Evolutionary conservation across 306 rosid species (phyloP).

Genomic region (Castanea mollissima): DNA sequence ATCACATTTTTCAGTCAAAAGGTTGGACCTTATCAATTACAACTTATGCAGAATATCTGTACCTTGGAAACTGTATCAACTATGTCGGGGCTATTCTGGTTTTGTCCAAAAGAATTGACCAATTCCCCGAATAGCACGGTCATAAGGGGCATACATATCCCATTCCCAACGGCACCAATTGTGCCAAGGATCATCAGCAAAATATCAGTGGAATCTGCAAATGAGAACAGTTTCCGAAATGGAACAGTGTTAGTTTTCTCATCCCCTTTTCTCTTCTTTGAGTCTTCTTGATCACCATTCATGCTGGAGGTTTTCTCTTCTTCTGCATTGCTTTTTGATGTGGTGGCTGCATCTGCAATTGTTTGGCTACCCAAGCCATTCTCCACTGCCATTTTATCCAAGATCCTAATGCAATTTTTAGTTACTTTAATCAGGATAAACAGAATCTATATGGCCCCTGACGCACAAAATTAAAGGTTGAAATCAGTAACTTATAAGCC

Average conservation of each 20-base stretch:
- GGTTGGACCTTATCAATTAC: not conserved
- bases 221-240: conserved; percentile 63
- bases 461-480: not conserved
- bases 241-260: conserved; percentile 53
- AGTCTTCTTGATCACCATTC: conserved; percentile 15
- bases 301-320: conserved; percentile 19
- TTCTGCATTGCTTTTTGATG: conserved; percentile 32
- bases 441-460: conserved; percentile 22
- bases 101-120: conserved; percentile 57
- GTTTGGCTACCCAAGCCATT: conserved; percentile 22
- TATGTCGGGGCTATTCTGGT: conserved; percentile 36
- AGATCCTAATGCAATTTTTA: not conserved
- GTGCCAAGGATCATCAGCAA: conserved; percentile 60
- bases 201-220: conserved; percentile 68
- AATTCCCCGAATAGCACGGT: conserved; percentile 63
- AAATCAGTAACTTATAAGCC: conserved; percentile 13
- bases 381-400: conserved; percentile 43
- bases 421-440: not conserved
- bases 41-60: not conserved
- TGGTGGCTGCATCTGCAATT: conserved; percentile 22
- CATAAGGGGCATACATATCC: conserved; percentile 65
- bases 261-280: conserved; percentile 29
- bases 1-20: not conserved
- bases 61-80: conserved; percentile 67
- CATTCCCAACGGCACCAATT: conserved; percentile 77